Evolutionary conservation across 495 filamentous ascomycete species (phyloP).

Genomic region (Bombardia bombarda): DNA sequence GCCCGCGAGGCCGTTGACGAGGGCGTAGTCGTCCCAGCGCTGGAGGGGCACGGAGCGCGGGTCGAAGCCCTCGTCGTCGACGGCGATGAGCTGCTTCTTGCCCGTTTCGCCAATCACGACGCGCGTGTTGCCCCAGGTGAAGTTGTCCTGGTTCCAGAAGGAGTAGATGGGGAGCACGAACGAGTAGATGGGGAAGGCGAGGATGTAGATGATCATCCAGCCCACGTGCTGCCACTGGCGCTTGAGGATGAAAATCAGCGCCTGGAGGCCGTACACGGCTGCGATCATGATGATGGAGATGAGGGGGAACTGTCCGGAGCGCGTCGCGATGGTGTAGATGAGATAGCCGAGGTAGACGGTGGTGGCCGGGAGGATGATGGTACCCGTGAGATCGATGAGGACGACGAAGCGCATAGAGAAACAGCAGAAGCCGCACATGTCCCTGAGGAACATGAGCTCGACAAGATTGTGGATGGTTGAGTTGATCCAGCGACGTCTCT

Average conservation of each 20-base stretch:
- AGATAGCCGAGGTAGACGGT: constrained; percentile 86
- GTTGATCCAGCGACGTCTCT: constrained; percentile 97
- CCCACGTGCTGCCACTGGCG: constrained; percentile 96
- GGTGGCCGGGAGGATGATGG: constrained; percentile 85
- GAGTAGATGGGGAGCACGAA: constrained; percentile 91
- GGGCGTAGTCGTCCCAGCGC: constrained; percentile 96
- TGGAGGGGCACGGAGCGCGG: constrained; percentile 89
- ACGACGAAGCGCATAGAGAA: constrained; percentile 99
- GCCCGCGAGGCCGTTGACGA: constrained; percentile 81
- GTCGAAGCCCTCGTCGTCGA: constrained; percentile 82
- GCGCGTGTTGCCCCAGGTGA: constrained; percentile 96
- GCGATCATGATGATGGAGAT: constrained; percentile 85
- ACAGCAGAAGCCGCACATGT: constrained; percentile 97
- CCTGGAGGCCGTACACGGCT: constrained; percentile 90
- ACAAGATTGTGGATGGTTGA: constrained; percentile 93
- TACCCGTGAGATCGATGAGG: constrained; percentile 89
- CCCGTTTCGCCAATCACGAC: constrained; percentile 93
- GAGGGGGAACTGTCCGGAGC: constrained; percentile 69
- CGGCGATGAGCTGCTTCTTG: constrained; percentile 76
- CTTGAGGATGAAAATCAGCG: constrained; percentile 90
- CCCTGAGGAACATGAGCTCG: constrained; percentile 77
- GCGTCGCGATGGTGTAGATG: constrained; percentile 67
- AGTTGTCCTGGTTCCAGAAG: constrained; percentile 99
- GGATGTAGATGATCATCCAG: constrained; percentile 98
- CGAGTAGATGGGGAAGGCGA: constrained; percentile 89